Evolutionary conservation across 1,284 basidiomycete genomes (phyloP).

Genomic region (Rhodotorula sp.): DNA sequence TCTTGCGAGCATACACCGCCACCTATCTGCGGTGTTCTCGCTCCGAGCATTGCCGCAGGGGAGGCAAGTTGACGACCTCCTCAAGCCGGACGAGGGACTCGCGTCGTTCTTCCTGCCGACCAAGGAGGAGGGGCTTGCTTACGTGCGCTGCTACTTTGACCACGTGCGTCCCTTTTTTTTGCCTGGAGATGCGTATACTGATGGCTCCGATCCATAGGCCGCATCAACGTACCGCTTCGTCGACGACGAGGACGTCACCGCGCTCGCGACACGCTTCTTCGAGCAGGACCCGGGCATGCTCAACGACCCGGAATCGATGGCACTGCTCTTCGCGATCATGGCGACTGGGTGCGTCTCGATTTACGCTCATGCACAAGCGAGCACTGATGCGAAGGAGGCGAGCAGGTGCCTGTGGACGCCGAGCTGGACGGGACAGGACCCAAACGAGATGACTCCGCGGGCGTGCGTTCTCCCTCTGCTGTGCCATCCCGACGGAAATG

Average conservation of each 20-base stretch:
- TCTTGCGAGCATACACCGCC: slow-evolving; percentile 1
- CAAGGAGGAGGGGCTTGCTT: neutral
- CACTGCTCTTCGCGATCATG: slow-evolving; percentile 1
- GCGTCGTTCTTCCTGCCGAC: neutral
- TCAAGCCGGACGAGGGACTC: neutral
- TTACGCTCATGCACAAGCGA: neutral
- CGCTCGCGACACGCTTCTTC: neutral
- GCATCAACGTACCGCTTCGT: slow-evolving; percentile 10
- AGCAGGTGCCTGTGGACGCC: slow-evolving; percentile 14
- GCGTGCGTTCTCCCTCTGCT: neutral
- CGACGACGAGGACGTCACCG: neutral
- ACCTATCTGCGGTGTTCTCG: neutral
- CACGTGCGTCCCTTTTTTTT: neutral
- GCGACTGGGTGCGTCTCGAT: neutral
- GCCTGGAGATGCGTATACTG: neutral
- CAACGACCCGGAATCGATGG: neutral
- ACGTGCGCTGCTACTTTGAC: neutral
- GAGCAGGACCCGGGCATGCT: neutral
- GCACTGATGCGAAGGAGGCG: neutral
- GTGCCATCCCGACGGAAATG: rapidly evolving
- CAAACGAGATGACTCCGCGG: neutral
- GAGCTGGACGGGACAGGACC: neutral
- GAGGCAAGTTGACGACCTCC: neutral
- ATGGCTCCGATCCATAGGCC: neutral
- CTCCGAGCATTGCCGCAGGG: neutral